These are phyloP conservation scores for Fomitopsis betulina DNA, from an alignment of 1,284 basidiomycete species.

Conservation along the genomic window DNA sequence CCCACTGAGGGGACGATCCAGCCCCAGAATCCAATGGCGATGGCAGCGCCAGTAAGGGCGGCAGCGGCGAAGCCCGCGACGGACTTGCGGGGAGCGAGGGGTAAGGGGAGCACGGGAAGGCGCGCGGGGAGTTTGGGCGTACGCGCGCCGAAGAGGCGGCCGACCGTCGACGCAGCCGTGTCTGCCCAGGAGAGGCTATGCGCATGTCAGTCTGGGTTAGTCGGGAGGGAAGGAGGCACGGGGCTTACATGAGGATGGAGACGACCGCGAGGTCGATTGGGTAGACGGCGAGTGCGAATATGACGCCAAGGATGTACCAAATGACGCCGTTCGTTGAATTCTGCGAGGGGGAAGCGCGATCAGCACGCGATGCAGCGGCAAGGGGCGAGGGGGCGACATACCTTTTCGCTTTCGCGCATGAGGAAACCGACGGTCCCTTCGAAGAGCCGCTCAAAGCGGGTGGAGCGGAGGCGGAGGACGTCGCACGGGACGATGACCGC, in stretches of 20 bases:
- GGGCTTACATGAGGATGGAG: conserved; percentile 79
- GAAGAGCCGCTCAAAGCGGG: conserved; percentile 71
- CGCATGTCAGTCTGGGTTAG: not conserved
- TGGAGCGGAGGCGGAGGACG: conserved; percentile 69
- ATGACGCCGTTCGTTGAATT: conserved; percentile 83
- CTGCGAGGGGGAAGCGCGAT: conserved; percentile 31
- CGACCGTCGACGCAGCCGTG: conserved; percentile 91
- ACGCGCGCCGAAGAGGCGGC: conserved; percentile 76
- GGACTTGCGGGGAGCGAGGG: conserved; percentile 82
- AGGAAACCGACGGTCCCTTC: conserved; percentile 81
- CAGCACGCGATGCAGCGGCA: not conserved
- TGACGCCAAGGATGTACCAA: conserved; percentile 93
- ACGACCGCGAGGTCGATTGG: conserved; percentile 87
- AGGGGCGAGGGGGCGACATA: conserved; percentile 25
- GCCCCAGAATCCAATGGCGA: conserved; percentile 80
- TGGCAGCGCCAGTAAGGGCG: conserved; percentile 67
- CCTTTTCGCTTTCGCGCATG: conserved; percentile 92
- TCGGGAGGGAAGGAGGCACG: not conserved
- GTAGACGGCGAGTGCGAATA: conserved; percentile 76
- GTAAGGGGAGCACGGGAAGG: conserved; percentile 53
- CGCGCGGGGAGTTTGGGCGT: conserved; percentile 74
- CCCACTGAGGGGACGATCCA: conserved; percentile 45
- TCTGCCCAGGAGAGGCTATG: conserved; percentile 95
- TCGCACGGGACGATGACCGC: conserved; percentile 75
- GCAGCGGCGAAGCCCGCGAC: conserved; percentile 90